Conservation (phyloP, 2,329 filamentous ascomycete genomes). For the Thielaviopsis punctulata region DNA sequence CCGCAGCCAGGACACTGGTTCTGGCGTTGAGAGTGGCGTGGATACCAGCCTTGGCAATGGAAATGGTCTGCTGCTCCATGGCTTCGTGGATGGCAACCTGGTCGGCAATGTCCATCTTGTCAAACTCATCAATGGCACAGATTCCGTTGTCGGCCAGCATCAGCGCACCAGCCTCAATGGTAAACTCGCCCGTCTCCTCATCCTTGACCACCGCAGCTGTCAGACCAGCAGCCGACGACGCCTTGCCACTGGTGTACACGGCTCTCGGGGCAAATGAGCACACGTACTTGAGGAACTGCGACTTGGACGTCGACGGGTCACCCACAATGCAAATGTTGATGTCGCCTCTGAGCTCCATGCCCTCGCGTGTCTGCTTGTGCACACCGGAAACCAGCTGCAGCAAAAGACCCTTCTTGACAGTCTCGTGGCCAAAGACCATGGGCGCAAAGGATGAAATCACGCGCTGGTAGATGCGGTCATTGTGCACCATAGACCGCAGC, state of each 20-base stretch:
- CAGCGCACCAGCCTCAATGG: slow-evolving; percentile 62
- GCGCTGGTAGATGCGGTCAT: slow-evolving; percentile 84
- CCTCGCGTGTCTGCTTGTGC: slow-evolving; percentile 89
- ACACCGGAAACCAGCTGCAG: slow-evolving; percentile 90
- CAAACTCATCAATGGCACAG: slow-evolving; percentile 76
- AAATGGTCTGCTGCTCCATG: slow-evolving; percentile 79
- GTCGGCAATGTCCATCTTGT: slow-evolving; percentile 79
- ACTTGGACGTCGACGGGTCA: slow-evolving; percentile 98
- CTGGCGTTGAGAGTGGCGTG: slow-evolving; percentile 77
- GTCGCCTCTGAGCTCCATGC: slow-evolving; percentile 96
- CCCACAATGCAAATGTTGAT: slow-evolving; percentile 99
- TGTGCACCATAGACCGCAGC: slow-evolving; percentile 82
- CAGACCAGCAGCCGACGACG: slow-evolving; percentile 66
- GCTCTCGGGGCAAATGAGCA: slow-evolving; percentile 92
- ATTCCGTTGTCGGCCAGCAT: slow-evolving; percentile 70
- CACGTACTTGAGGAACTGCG: slow-evolving; percentile 94
- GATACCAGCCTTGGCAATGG: slow-evolving; percentile 59
- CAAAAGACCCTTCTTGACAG: slow-evolving; percentile 96
- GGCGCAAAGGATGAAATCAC: slow-evolving; percentile 91
- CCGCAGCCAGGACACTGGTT: slow-evolving; percentile 87
- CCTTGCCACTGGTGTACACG: slow-evolving; percentile 67
- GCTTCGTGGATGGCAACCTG: slow-evolving; percentile 74
- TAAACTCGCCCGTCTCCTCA: slow-evolving; percentile 70
- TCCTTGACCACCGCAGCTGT: slow-evolving; percentile 74
- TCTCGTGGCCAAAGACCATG: slow-evolving; percentile 89